Evolutionary conservation across 768 basidiomycete species (phyloP), one percentile per base, ranked within the genome.

Genomic region (Termitomyces heimii): DNA sequence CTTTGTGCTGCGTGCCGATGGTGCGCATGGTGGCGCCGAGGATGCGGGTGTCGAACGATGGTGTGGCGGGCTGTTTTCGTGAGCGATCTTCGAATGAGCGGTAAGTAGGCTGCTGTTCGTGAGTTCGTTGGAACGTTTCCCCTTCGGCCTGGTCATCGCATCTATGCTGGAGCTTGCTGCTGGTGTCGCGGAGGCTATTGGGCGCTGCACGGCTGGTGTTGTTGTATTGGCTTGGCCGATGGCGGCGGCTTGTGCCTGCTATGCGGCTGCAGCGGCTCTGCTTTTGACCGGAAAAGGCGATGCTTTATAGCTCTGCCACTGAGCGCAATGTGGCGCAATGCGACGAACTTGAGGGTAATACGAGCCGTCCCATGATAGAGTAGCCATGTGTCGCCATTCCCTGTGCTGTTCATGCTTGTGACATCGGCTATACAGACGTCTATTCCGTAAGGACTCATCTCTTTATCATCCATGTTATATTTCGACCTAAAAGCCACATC

Each of bases 101-200:
- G 66, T 85, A 88, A 18, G 81, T 59, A 45, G 82, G 80, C 60
- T 84, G 85, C 44, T 78, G 79, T 57, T 85, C 82, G 55, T 85
- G 78, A 3, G 78, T 74, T 40, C 87, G 78, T 62, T 92, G 89
- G 5, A 93, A 71, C 4, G 82, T 78, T 68, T 93, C 92, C 73
- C 94, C 92, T 69, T 94, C 92, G 0, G 92, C 92, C 90, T 94
- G 64, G 40, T 49, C n/a, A n/a, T 71, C 2, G 83, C 83, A 62
- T 88, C 88, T 56, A 84, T 74, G 1, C 71, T 72, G 44, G 68
- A 69, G 40, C 60, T 71, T 13, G 62, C 57, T 2, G 68, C 53
- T 18, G 63, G 60, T 7, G 66, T 54, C 13, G 60, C 47, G 12
- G 55, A 24, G 20, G 59, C 35, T 29, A 51, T 32, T 39, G 60